Base-by-base conservation (phyloP, 2,329 filamentous ascomycete genomes). In the Clonostachys solani region DNA sequence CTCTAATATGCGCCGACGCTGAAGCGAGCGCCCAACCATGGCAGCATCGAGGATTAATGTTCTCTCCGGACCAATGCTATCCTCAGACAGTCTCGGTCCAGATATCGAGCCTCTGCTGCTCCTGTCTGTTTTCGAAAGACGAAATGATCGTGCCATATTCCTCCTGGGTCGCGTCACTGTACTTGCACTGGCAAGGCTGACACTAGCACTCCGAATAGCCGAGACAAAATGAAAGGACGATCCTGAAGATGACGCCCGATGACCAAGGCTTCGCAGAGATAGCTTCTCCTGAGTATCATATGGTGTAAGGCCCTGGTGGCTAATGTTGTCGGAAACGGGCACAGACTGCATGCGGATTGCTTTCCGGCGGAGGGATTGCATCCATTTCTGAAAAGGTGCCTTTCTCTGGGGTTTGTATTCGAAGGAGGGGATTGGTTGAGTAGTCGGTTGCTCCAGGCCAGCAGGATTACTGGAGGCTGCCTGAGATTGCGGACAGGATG, bases 171-270 rank as follows among this genome's bases (percentile, higher is more conserved):
- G 77, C 33, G 81, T 79, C 42, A 81, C 72, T 49, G 86, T 73
- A 64, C 88, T 95, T 54, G 81, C 76, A 56, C 85, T 89, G 43
- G 83, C 79, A 49, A 92, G 72, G 50, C 90, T 95, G 50, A 89
- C 75, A 49, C 86, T 92, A 45, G 88, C 87, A 52, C 89, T 94
- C 61, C 86, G 90, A 55, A 95, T 78, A 15, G 82, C 86, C n/a
- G 84, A 82, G 37, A 96, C 81, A 59, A 92, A 91, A 3, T 80
- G 86, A 50, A 89, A 83, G 0, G 91, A 95, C 7, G 87, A 89
- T 2, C 78, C 78, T 12, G 88, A 88, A 3, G 86, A 87, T 8
- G 80, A 82, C 47, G 49, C 37, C 40, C n/a, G 40, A 42, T n/a
- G 16, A 15, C n/a, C 23, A 10, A 29, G 12, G 40, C 12, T 23